Base-by-base conservation (phyloP, 495 filamentous ascomycete species). In the Penicillium pulvis region DNA sequence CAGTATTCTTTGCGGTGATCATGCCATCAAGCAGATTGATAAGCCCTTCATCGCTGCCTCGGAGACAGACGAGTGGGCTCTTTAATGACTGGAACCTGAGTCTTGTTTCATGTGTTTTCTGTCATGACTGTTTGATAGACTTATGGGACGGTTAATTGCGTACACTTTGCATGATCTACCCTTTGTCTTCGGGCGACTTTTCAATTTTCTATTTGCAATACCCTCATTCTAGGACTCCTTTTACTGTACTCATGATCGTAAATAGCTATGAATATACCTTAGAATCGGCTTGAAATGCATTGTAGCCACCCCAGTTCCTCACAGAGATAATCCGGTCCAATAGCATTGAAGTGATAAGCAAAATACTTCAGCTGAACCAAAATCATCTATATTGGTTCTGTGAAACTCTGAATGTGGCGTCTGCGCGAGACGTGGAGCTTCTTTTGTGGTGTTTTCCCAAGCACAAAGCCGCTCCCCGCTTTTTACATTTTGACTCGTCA, bases 1-100 rank as follows among this genome's bases (percentile, higher is more conserved):
- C 41, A 76, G 71, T 79, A 90, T 97, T 45, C 73, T 97, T 36
- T 98, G 94, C 66, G 91, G 90, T 65, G 94, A 98, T 63, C 89
- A 92, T 75, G 94, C 93, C 3, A 93, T 98, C 63, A 92, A 90
- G 77, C 80, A 87, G 58, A 92, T 98, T 41, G 91, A 97, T 60
- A 92, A 95, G 73, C 91, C 94, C 3, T 98, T 98, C 70, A 81
- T 97, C 20, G 77, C 77, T 14, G 72, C 82, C 4, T 79, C 78
- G 7, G 92, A 97, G 57, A 81, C 90, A 54, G 83, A 87, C 49
- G 94, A 96, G 62, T 98, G 94, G 94, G 86, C 86, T 51, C 72
- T 97, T 50, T 96, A 74, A 73, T 56, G 28, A 53, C 19, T 46
- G 10, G 47, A 33, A 41, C 39, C 16, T 10, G 16, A 30, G 46